Evolutionary conservation across 306 rosid species (phyloP), one percentile per base, ranked within the genome.

Genomic region (Fragaria iinumae): DNA sequence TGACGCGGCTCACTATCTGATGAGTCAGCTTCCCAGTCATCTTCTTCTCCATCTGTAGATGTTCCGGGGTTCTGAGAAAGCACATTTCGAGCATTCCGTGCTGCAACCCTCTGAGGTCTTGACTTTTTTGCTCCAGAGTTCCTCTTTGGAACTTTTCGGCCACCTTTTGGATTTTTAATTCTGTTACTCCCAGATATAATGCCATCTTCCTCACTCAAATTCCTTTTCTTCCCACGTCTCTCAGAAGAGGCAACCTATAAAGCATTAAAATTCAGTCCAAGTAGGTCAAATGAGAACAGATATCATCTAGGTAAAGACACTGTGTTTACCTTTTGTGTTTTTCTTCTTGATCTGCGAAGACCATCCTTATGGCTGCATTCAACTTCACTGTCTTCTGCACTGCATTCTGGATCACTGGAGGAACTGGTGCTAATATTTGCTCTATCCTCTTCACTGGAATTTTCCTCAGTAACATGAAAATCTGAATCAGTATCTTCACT

Each of bases 401-500:
- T 88, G 87, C 81, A 76, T 44, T 89, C 96, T 50, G 82, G 72
- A 79, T 81, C 90, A 73, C 86, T 82, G 79, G 91, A 85, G 78
- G 98, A 88, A 76, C 85, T 81, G 56, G 83, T 78, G 72, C 82
- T 68, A 56, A 86, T 60, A 77, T 89, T 84, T 76, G 81, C 91
- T 77, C 84, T 87, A 78, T 86, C 96, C 12, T 88, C 93, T 76
- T 87, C 93, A 83, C 90, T 86, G 74, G 87, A 81, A 79, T 83
- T 84, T 56, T 90, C 96, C 78, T 90, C 98, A 39, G 93, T 77
- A 48, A 77, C 88, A 69, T 93, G 83, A 88, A 90, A 93, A 71
- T 93, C 98, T 39, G 98, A 90, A 83, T 90, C 98, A 78, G 73
- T 83, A 74, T 89, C 94, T 77, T 93, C 94, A 81, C 93, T 88